phyloP scores from a whole-genome alignment of 2,329 filamentous ascomycete species.

The Mycosphaerella sp. region DNA sequence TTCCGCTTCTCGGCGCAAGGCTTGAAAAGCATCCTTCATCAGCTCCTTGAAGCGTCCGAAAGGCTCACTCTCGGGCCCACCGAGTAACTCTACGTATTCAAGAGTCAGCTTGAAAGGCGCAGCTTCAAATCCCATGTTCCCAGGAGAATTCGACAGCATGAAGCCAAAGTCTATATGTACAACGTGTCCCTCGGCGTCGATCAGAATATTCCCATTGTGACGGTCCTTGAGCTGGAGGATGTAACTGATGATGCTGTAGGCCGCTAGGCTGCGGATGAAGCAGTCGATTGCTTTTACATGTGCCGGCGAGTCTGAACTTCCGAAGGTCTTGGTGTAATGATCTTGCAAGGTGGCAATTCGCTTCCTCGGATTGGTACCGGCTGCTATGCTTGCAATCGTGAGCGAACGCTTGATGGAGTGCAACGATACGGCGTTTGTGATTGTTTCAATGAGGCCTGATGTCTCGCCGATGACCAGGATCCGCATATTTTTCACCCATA shows the following conservation, averaged over 20 bases:
- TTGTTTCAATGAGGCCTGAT: constrained; percentile 78
- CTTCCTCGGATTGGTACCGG: constrained; percentile 66
- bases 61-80: constrained; percentile 61
- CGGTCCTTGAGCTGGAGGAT: constrained; percentile 78
- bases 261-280: constrained; percentile 74
- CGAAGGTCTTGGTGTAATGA: constrained; percentile 75
- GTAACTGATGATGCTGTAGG: constrained; percentile 80
- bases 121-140: constrained; percentile 77
- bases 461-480: constrained; percentile 81
- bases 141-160: constrained; percentile 81
- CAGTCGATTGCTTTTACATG: constrained; percentile 68
- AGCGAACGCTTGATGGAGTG: constrained; percentile 78
- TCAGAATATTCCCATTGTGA: constrained; percentile 79
- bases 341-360: constrained; percentile 75
- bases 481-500: constrained; percentile 87
- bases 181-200: constrained; percentile 79
- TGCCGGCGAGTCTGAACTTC: constrained; percentile 59
- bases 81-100: constrained; percentile 78
- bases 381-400: constrained; percentile 66
- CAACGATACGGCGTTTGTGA: constrained; percentile 80
- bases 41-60: constrained; percentile 70
- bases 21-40: constrained; percentile 80
- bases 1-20: constrained; percentile 69
- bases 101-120: constrained; percentile 81
- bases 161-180: constrained; percentile 88